Conservation (phyloP, 306 rosid species). For the Acacia acuminata region DNA sequence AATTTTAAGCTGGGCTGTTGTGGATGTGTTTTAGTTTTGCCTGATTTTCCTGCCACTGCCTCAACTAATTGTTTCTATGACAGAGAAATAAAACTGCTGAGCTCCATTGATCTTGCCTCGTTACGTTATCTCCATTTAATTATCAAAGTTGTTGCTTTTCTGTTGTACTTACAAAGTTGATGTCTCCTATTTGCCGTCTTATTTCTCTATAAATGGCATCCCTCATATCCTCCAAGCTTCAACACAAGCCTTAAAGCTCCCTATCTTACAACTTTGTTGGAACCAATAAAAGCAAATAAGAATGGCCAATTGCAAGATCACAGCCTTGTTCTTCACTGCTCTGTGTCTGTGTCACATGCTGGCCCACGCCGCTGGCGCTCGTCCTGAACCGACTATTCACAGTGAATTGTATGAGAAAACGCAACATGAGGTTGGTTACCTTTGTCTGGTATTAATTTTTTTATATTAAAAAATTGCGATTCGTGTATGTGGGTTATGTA, state of each 20-base stretch:
- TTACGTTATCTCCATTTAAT: neutral
- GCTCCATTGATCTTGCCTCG: neutral
- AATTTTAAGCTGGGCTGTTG: neutral
- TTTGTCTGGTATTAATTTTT: no score
- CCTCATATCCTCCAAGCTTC: neutral
- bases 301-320: constrained; percentile 33
- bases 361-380: constrained; percentile 38
- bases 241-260: neutral
- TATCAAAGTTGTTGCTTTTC: neutral
- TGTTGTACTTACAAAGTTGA: constrained; percentile 10
- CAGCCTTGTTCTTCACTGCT: constrained; percentile 31
- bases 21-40: neutral
- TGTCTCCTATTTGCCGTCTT: constrained; percentile 1
- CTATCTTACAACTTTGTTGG: no score
- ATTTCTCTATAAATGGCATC: constrained; percentile 27
- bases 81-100: neutral
- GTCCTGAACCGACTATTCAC: constrained; percentile 39
- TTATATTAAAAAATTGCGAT: neutral
- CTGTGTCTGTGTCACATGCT: constrained; percentile 37
- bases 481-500: neutral
- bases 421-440: constrained; percentile 22
- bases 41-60: neutral
- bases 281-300: neutral
- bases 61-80: neutral
- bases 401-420: neutral